These are phyloP conservation scores for Orbilia javanica DNA, from an alignment of 2,329 filamentous ascomycete genomes.

Conservation along the genomic window DNA sequence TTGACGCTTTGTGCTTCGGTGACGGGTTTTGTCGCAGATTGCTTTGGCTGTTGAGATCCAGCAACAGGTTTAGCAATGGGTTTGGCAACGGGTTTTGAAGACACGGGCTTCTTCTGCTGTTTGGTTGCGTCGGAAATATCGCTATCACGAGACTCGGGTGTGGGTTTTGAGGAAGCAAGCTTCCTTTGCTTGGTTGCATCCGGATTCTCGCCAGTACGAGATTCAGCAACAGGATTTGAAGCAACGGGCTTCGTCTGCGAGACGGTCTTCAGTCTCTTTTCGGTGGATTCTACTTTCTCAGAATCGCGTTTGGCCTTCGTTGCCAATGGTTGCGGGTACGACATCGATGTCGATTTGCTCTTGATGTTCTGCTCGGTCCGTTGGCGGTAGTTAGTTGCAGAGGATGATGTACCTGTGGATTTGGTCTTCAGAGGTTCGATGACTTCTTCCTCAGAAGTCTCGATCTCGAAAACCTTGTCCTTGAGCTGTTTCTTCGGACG, in stretches of 20 bases:
- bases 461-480: constrained; percentile 39
- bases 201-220: no score
- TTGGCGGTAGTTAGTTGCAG: not conserved
- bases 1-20: constrained; percentile 12
- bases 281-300: constrained; percentile 6
- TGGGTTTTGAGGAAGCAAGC: not conserved
- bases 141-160: not conserved
- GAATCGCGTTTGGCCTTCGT: constrained; percentile 21
- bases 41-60: not conserved
- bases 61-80: not conserved
- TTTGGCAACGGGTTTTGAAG: not conserved
- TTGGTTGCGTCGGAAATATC: not conserved
- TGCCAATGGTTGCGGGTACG: not conserved
- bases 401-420: not conserved
- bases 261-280: not conserved
- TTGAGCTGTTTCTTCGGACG: constrained; percentile 15
- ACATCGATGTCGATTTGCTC: not conserved
- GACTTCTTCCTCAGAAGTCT: constrained; percentile 42
- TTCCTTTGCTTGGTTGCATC: no score
- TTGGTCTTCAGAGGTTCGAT: constrained; percentile 5
- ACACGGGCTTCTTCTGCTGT: not conserved
- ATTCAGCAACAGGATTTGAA: not conserved
- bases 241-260: not conserved
- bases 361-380: not conserved
- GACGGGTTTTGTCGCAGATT: not conserved